Evolutionary conservation across 179 eudicot genomes (phyloP), one percentile per base, ranked within the genome.

Genomic region (Amaranthus tricolor): DNA sequence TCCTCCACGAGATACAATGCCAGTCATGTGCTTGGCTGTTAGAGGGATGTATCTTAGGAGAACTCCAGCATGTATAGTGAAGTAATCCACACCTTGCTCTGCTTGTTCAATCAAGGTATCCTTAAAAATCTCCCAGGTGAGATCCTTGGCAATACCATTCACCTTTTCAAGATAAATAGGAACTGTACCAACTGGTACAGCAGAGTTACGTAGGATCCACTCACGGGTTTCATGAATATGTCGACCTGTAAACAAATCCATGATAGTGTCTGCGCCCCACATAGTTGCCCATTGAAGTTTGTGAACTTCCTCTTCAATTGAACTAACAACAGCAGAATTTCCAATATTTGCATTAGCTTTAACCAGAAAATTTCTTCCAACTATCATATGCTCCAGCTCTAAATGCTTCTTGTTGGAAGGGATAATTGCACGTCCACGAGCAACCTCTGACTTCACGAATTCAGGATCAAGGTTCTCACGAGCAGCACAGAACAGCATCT

Each of bases 251-350:
- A 97, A 95, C 52, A 95, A 93, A 77, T 95, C 99, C 99, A 95
- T 95, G 70, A 90, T 85, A 21, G 99, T 95, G 83, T 95, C 99
- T 1, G 97, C 99, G 58, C 99, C 99, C 99, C 99, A 95, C 95
- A 95, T 93, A 48, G 99, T 95, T 69, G 99, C 99, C 99, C 99
- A 95, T 64, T 95, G 99, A 79, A 93, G 99, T 75, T 95, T 95
- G 81, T 93, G 96, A 72, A 95, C 99, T 86, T 95, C 99, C 85
- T 95, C 97, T 80, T 95, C 99, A 11, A 95, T 95, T 67, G 99
- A 95, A 80, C 99, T 95, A 63, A 90, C 89, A 49, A 95, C 97
- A 81, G 99, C 99, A 45, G 99, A 95, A 79, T 95, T 95, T 73
- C 99, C 99, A 31, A 95, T 95, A 70, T 95, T 95, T 56, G 99